Percentiles rank a stretch among this genome's conserved stretches.
Evolutionary conservation across 257 asterid genomes (phyloP).

Genomic region (Solanum etuberosum): DNA sequence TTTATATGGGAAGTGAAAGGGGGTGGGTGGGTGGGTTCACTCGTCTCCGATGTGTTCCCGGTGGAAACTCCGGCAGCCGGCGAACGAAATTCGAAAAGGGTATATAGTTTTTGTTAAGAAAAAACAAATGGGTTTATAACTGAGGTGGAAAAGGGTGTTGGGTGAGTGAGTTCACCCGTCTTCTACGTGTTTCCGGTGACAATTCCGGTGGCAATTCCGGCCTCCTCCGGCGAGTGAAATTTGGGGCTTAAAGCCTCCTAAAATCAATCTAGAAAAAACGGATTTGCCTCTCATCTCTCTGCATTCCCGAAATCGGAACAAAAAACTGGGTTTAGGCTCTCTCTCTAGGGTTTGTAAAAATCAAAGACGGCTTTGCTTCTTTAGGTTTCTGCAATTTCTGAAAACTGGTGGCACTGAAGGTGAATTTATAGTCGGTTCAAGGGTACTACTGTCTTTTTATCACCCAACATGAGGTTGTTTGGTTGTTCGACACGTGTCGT

Average conservation of each 20-base stretch:
- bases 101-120: background rate
- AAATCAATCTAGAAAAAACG: background rate
- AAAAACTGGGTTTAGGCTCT: background rate
- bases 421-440: background rate
- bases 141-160: background rate
- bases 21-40: background rate
- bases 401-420: too few species aligned
- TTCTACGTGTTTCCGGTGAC: background rate
- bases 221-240: background rate
- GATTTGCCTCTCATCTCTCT: constrained; percentile 8
- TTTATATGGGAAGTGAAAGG: background rate
- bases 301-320: constrained; percentile 10
- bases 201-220: background rate
- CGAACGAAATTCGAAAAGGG: background rate
- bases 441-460: background rate
- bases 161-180: background rate
- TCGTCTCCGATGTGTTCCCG: constrained; percentile 10
- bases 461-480: background rate
- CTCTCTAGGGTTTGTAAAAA: background rate
- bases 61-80: constrained; percentile 12
- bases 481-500: background rate
- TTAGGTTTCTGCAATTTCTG: background rate
- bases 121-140: background rate
- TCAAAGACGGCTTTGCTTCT: background rate
- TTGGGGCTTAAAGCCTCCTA: constrained; percentile 2